Percentiles rank a stretch among this genome's conserved stretches.
Conservation (phyloP, 345 rosid species). For the Euphorbia lathyris region DNA sequence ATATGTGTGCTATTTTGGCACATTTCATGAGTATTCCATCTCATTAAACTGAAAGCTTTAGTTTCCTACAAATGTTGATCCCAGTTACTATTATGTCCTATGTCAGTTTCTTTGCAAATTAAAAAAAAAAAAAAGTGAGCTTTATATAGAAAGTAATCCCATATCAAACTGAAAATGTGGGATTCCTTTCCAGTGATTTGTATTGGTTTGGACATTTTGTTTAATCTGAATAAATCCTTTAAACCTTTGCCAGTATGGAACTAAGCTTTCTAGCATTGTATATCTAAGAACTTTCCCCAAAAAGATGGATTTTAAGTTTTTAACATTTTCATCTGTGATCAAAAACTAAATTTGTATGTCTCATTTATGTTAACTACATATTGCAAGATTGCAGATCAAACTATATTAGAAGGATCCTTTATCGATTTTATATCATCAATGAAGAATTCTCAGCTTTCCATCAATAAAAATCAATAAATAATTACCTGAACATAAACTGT, state of each 20-base stretch:
- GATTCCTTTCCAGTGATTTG: neutral
- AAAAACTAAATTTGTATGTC: neutral
- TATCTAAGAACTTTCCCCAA: neutral
- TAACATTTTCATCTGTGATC: neutral
- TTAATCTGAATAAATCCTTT: neutral
- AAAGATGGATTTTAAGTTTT: neutral
- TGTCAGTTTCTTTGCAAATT: neutral
- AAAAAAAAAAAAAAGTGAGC: neutral
- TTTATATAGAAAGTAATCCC: neutral
- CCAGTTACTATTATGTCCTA: neutral
- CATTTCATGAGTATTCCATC: neutral
- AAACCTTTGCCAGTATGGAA: neutral
- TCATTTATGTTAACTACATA: neutral
- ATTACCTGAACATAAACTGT: slow-evolving; percentile 77
- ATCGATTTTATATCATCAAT: neutral
- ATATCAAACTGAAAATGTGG: neutral
- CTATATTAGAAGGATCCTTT: neutral
- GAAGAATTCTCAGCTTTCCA: neutral
- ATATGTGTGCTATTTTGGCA: neutral
- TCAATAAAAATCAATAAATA: slow-evolving; percentile 11
- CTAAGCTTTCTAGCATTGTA: neutral
- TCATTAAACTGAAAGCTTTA: neutral
- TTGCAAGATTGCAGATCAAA: neutral
- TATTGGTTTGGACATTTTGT: neutral
- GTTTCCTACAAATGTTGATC: neutral